Base-by-base conservation (phyloP, 331 rosid genomes). In the Prunus yedoensis region DNA sequence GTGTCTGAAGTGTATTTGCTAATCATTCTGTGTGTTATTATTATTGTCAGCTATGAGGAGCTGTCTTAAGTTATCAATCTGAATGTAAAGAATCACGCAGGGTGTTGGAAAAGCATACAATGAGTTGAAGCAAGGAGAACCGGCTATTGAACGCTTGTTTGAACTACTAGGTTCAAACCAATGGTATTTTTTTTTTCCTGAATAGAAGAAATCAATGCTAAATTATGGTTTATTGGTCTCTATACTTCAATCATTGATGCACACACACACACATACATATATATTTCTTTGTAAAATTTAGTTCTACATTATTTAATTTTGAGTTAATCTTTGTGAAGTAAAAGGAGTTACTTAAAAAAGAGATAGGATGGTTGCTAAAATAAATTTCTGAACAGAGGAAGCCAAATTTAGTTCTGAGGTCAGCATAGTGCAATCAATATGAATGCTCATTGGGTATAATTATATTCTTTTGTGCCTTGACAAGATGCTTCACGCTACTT, bases 121-220 rank as follows among this genome's bases (percentile, higher is more conserved):
- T 80, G 98, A 94, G 73, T 83, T 87, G 89, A 90, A 85, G 86
- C 93, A 90, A 84, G 98, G 96, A 80, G 96, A 94, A 85, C 97
- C 97, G 46, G 93, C 96, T 18, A 82, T 88, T 38, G 94, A 91
- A 74, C 97, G 98, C 77, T 59, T 94, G 83, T 62, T 87, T 85
- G 89, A 89, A 68, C 74, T 83, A 88, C 84, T 54, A 86, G 54
- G 81, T 82, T 87, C 85, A 78, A 79, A 83, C 62, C 90, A 68
- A 81, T 64, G 98, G 98, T 88, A 87, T 70, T 1, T 23, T 25
- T n/a, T 23, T 70, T 46, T 54, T n/a, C 14, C 20, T 16, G 8
- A 1, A 32, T 9, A 32, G 17, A 63, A 30, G 6, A 3, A 16
- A 20, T n/a, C 20, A 35, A 4, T 54, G 43, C 30, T 11, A 21